A percentile compares a stretch with the other conserved stretches of the same genome.
These are phyloP conservation scores for Juglanconis sp. DNA, from an alignment of 2,329 filamentous ascomycete genomes.

Conservation along the genomic window DNA sequence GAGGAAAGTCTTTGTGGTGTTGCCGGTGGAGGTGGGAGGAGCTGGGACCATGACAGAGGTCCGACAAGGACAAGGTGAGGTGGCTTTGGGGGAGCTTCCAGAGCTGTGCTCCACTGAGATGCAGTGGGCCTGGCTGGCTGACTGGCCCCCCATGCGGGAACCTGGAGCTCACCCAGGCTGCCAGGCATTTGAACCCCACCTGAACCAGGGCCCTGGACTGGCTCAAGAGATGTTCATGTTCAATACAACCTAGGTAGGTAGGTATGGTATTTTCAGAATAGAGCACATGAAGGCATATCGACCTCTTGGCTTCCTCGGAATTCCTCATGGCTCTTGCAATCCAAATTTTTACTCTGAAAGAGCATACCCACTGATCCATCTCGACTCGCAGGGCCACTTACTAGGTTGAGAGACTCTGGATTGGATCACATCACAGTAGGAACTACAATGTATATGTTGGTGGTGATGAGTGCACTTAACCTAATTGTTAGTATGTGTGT, in stretches of 20 bases:
- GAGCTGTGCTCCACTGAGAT: not conserved
- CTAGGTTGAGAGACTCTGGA: too few species aligned
- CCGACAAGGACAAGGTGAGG: not conserved
- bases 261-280: not conserved
- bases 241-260: not conserved
- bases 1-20: not conserved
- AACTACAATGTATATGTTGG: too few species aligned
- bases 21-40: not conserved
- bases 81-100: not conserved
- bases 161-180: not conserved
- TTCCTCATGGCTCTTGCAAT: too few species aligned
- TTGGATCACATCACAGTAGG: too few species aligned
- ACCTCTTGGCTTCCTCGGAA: too few species aligned
- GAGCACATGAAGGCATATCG: too few species aligned
- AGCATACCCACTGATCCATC: too few species aligned
- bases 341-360: too few species aligned
- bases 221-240: not conserved
- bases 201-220: not conserved
- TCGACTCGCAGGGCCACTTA: too few species aligned
- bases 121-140: too few species aligned
- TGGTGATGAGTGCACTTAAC: too few species aligned
- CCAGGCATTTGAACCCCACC: not conserved
- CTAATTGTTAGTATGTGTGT: too few species aligned
- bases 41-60: not conserved
- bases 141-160: not conserved